These are phyloP conservation scores for Starmerella stigmatis DNA, from an alignment of 805 yeast genomes.

Conservation along the genomic window DNA sequence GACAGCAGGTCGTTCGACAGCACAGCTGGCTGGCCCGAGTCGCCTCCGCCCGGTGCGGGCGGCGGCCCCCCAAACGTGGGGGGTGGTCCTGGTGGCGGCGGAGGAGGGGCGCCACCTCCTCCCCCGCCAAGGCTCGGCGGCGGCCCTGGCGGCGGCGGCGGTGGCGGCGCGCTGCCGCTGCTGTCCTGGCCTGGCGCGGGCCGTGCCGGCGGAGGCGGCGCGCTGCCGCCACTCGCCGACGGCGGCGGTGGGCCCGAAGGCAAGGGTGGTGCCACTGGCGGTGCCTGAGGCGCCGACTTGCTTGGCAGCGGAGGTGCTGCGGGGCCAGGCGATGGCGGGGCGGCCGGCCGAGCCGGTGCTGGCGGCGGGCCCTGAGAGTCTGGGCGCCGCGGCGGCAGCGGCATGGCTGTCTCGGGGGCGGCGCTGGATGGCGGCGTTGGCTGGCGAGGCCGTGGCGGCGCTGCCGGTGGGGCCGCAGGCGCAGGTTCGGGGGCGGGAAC, in stretches of 20 bases:
- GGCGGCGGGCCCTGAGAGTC: conserved; percentile 1
- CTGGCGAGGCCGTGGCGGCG: conserved; percentile 15
- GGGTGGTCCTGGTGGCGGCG: conserved; percentile 27
- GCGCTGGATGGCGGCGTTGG: conserved; percentile 18
- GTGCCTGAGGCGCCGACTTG: neutral
- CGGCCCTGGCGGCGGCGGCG: conserved; percentile 27
- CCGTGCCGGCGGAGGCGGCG: conserved; percentile 1
- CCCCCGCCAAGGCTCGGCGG: conserved; percentile 27
- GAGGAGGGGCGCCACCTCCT: conserved; percentile 18
- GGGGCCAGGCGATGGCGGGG: conserved; percentile 26
- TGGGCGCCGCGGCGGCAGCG: conserved; percentile 10
- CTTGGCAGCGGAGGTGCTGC: conserved; percentile 26
- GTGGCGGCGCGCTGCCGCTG: neutral
- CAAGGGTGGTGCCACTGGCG: neutral
- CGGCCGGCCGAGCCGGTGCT: conserved; percentile 8
- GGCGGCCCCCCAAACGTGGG: conserved; percentile 28
- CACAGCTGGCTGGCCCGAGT: conserved; percentile 30
- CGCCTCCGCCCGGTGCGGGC: conserved; percentile 57
- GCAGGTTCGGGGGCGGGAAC: too few species aligned
- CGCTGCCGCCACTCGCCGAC: neutral
- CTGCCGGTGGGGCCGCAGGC: conserved; percentile 17
- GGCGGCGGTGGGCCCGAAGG: neutral
- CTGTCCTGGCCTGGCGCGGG: conserved; percentile 31
- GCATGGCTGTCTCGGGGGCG: conserved; percentile 5
- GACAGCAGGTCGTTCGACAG: conserved; percentile 42